Base-by-base conservation (phyloP, 208 protist species). In the Wallacemonas sp. region DNA sequence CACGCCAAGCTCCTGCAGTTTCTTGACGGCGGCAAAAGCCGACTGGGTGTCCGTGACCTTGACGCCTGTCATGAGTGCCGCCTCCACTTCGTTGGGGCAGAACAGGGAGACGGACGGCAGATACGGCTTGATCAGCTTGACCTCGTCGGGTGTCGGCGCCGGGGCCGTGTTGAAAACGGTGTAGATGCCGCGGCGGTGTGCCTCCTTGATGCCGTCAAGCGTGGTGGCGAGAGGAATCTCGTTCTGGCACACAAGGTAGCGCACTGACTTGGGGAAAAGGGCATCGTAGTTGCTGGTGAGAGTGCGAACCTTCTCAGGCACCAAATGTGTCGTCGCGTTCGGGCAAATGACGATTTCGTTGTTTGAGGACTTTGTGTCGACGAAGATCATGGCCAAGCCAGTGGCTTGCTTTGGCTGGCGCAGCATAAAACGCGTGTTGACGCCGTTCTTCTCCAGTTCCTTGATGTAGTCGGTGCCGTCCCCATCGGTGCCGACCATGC, bases 151-250 rank as follows among this genome's bases (percentile, higher is more conserved):
- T 34, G 80, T 85, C 17, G 93, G 92, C 0, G 91, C 94, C 4
- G 96, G 96, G 27, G 96, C 93, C 32, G 90, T 70, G 79, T 98
- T 98, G 78, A 97, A 96, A 61, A 98, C 88, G 11, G 94, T 98
- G 76, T 97, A 90, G 27, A 96, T 81, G 16, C 91, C 87, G 36
- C 81, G 78, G 24, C 61, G 39, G 46, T 88, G 76, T 27, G 86
- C 96, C 64, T 87, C 81, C 58, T 92, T 83, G 16, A 98, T 60
- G 17, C 81, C 79, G 32, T 88, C 82, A 36, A 97, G 78, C 33
- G 93, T 96, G 19, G 89, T 90, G 24, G 69, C 64, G 8, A 97
- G 78, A 1, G 90, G 92, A 26, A 96, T 93, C 65, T 98, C 96
- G 66, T 97, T 94, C 56, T 98, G 96, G 71, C 81, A 96, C 34